These are phyloP conservation scores for Candida mesenterica DNA, from an alignment of 1,139 yeast species.

Conservation along the genomic window DNA sequence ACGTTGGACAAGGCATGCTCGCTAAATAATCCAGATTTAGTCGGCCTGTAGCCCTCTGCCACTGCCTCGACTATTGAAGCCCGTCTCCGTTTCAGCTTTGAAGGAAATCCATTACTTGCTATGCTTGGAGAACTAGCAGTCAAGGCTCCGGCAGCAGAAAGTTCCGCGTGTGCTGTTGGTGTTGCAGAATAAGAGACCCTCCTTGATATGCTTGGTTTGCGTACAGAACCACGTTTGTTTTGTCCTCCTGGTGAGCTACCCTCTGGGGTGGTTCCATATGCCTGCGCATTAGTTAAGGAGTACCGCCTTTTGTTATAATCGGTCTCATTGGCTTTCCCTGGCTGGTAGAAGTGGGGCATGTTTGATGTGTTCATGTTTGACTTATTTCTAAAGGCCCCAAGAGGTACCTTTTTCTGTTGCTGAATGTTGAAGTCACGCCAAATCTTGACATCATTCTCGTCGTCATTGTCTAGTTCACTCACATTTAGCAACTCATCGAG, in stretches of 20 bases:
- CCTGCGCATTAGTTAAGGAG: slow-evolving; percentile 14
- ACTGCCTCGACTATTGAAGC: slow-evolving; percentile 72
- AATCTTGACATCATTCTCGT: slow-evolving; percentile 51
- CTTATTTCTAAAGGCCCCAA: slow-evolving; percentile 87
- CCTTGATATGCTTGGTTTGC: slow-evolving; percentile 10
- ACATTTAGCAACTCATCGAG: slow-evolving; percentile 85
- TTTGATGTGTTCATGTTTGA: slow-evolving; percentile 42
- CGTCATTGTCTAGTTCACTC: slow-evolving; percentile 82
- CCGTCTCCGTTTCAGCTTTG: slow-evolving; percentile 44
- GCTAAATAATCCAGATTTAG: slow-evolving; percentile 71
- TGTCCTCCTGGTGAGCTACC: slow-evolving; percentile 1
- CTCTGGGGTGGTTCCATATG: slow-evolving; percentile 8
- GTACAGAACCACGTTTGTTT: slow-evolving; percentile 10
- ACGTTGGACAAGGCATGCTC: slow-evolving; percentile 71
- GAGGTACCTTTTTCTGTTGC: slow-evolving; percentile 61
- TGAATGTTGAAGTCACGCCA: slow-evolving; percentile 53
- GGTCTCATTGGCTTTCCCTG: slow-evolving; percentile 22
- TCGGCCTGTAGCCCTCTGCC: slow-evolving; percentile 69
- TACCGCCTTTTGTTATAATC: slow-evolving; percentile 17
- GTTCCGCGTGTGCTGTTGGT: slow-evolving; percentile 12
- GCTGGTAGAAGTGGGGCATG: slow-evolving; percentile 24
- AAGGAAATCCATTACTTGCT: slow-evolving; percentile 10
- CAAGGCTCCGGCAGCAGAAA: slow-evolving; percentile 7
- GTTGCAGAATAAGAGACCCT: slow-evolving; percentile 5
- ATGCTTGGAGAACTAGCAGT: slow-evolving; percentile 3